Evolutionary conservation across 768 basidiomycete genomes (phyloP).

Genomic region (Neoboletus magnificus): DNA sequence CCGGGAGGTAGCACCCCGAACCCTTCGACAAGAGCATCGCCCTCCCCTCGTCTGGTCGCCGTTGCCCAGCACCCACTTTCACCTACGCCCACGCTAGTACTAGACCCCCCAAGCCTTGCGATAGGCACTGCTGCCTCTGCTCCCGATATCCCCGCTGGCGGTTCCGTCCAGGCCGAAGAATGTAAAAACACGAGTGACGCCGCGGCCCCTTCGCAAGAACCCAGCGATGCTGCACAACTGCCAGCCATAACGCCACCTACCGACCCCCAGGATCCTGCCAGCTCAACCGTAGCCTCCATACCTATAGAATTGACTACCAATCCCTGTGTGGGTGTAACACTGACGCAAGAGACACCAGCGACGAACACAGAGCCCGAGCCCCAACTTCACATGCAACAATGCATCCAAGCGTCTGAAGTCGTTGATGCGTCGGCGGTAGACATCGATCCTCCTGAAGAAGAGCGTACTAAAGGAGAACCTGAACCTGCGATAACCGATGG

Average conservation of each 20-base stretch:
- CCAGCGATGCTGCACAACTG: neutral
- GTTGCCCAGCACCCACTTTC: constrained; percentile 37
- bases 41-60: constrained; percentile 29
- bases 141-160: neutral
- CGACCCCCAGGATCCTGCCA: neutral
- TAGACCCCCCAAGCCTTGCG: constrained; percentile 36
- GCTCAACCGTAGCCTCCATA: neutral
- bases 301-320: neutral
- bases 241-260: neutral
- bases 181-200: neutral
- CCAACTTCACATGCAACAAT: neutral
- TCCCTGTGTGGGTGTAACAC: neutral
- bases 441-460: neutral
- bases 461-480: neutral
- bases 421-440: neutral
- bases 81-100: constrained; percentile 43
- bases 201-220: neutral
- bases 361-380: neutral
- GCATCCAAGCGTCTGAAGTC: neutral
- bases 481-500: neutral
- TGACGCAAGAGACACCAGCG: neutral
- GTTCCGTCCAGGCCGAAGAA: constrained; percentile 1
- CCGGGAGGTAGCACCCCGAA: constrained; percentile 42
- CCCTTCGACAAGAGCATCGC: constrained; percentile 41
- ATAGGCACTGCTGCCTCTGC: neutral